phyloP scores from a whole-genome alignment of 768 basidiomycete genomes.

The Lactarius tabidus region DNA sequence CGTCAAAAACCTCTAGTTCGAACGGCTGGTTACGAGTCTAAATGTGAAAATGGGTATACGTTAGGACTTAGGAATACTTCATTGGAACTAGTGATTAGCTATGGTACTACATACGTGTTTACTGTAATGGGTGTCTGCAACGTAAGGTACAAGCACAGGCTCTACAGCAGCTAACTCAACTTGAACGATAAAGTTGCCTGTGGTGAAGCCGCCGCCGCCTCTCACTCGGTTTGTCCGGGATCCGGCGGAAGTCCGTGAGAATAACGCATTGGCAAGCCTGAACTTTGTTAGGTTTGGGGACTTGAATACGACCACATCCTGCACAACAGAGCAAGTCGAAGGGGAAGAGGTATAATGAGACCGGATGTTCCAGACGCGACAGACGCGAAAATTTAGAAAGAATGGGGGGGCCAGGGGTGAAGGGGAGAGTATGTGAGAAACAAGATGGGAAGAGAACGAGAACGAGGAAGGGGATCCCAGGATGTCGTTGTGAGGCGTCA shows the following conservation, averaged over 20 bases:
- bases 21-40: too few relatives aligned
- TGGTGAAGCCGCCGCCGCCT: neutral
- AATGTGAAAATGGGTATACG: slow-evolving; percentile 13
- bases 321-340: slow-evolving; percentile 9
- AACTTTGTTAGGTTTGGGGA: slow-evolving; percentile 24
- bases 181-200: neutral
- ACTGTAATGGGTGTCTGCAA: slow-evolving; percentile 14
- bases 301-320: slow-evolving; percentile 26
- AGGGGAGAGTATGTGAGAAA: neutral
- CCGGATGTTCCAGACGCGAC: slow-evolving; percentile 5
- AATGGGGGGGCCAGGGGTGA: neutral
- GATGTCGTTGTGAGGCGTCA: slow-evolving; percentile 13
- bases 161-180: slow-evolving; percentile 12
- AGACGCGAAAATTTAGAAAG: slow-evolving; percentile 14
- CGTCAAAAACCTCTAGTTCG: too few relatives aligned
- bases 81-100: slow-evolving; percentile 19
- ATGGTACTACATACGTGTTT: slow-evolving; percentile 24
- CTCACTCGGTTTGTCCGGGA: neutral
- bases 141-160: slow-evolving; percentile 23
- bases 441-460: neutral
- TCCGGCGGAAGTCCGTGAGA: too few relatives aligned
- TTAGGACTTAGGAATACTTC: neutral
- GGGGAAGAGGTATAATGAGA: slow-evolving; percentile 24
- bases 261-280: slow-evolving; percentile 19
- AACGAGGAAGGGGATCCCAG: slow-evolving; percentile 6